Evolutionary conservation across 495 filamentous ascomycete species (phyloP), one percentile per base, ranked within the genome.

Genomic region (Xylaria bambusicola): DNA sequence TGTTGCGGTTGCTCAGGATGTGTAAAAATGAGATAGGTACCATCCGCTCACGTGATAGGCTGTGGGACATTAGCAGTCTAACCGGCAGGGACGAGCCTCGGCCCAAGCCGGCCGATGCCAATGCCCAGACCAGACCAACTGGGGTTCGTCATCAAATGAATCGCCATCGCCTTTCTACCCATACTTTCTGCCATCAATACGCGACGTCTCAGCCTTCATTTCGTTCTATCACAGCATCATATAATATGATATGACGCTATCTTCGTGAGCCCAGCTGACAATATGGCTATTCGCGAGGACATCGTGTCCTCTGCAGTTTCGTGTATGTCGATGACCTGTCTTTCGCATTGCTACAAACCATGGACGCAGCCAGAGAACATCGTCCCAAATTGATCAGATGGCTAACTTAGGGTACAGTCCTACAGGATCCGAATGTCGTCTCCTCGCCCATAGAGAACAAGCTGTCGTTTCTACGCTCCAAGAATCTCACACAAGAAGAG

Each of bases 401-500:
- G 40, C 66, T 69, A 64, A 71, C 62, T 10, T 41, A 23, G 23
- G 27, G 6, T 49, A 48, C 63, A 97, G 93, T 98, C 71, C 86
- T 98, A 50, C 89, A 90, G 77, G 93, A 99, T 70, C 92, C 94
- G 9, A 91, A 86, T 36, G 92, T 98, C 52, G 84, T 90, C n/a
- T 83, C 84, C 2, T 91, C 93, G 1, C 88, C 95, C n/a, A 77
- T 96, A 54, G 95, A 98, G 63, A 97, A 95, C 75, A 84, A 90
- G 56, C 80, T 97, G 54, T 88, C 92, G 13, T 99, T 99, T 64
- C 82, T 99, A 18, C 89, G 93, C 71, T 96, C 93, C 0, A 99
- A 99, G 74, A 97, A 98, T 69, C 82, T 99, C 15, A 97, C 93
- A 2, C 90, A 92, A 73, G 92, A 98, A 73, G 94, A 99, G 74